Evolutionary conservation across 2,329 filamentous ascomycete genomes (phyloP).

Genomic region (Talaromyces sp.): DNA sequence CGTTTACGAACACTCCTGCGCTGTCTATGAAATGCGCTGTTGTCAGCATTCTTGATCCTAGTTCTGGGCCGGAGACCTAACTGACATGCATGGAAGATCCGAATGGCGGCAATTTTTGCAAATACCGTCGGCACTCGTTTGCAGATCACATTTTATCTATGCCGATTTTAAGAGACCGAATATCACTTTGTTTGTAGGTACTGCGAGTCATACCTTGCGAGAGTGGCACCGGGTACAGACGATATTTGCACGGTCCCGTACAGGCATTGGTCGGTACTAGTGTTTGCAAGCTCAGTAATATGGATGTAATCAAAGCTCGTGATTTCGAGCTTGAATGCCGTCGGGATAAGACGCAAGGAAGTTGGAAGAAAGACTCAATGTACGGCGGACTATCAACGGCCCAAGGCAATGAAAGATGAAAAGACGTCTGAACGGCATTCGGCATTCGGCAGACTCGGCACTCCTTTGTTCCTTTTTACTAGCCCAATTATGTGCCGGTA

Average conservation of each 20-base stretch:
- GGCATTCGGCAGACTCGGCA: background rate
- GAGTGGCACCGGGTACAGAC: conserved; percentile 4
- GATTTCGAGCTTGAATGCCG: background rate
- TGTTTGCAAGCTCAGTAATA: background rate
- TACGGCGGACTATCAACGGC: background rate
- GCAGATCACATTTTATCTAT: conserved; percentile 9
- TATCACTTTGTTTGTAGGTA: background rate
- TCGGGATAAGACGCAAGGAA: background rate
- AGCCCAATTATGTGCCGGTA: too few species aligned
- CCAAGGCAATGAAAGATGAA: background rate
- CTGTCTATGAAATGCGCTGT: background rate
- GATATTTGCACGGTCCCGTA: background rate
- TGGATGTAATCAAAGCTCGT: background rate
- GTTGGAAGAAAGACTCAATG: background rate
- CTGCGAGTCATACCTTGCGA: background rate
- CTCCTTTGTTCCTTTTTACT: background rate
- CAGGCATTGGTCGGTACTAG: background rate
- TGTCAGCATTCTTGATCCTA: background rate
- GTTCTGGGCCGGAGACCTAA: background rate
- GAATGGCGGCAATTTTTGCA: conserved; percentile 8
- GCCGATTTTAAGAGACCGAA: background rate
- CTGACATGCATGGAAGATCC: background rate
- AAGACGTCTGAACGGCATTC: background rate
- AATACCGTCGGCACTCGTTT: background rate
- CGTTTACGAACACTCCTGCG: background rate